These are phyloP conservation scores for Nothophaeocryptopus gaeumannii DNA, from an alignment of 2,329 filamentous ascomycete genomes.

Conservation along the genomic window DNA sequence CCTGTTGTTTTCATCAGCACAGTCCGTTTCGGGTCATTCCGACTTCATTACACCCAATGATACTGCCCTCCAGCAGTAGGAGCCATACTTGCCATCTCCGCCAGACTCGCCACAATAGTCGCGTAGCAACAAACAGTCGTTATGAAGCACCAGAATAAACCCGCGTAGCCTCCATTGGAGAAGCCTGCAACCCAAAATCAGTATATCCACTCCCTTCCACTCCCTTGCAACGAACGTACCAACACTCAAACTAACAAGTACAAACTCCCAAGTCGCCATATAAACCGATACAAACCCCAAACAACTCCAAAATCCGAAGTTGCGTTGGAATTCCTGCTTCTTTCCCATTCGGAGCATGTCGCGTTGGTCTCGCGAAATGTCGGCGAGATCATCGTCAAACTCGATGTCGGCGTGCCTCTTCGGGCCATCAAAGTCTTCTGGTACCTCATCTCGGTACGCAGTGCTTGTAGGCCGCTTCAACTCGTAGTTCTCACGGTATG, in stretches of 20 bases:
- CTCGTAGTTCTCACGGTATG: too few species aligned
- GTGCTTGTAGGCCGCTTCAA: too few species aligned
- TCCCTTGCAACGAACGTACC: too few species aligned
- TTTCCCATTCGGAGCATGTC: constrained; percentile 34
- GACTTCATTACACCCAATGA: constrained; percentile 29
- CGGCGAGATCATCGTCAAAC: too few species aligned
- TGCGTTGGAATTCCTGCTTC: constrained; percentile 30
- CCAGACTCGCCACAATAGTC: constrained; percentile 30
- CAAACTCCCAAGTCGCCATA: constrained; percentile 23
- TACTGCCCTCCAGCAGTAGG: constrained; percentile 33
- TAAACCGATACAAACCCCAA: constrained; percentile 35
- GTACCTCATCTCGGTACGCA: too few species aligned
- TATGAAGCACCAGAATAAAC: constrained; percentile 35
- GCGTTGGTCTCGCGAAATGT: constrained; percentile 3
- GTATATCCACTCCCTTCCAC: too few species aligned
- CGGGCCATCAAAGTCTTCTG: too few species aligned
- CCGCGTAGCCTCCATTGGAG: constrained; percentile 33
- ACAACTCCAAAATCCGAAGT: constrained; percentile 29
- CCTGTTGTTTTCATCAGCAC: constrained; percentile 7
- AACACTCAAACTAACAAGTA: too few species aligned
- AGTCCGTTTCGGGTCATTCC: too few species aligned
- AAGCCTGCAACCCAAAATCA: constrained; percentile 18
- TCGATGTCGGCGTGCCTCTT: too few species aligned
- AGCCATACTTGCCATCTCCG: constrained; percentile 36
- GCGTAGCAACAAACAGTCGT: constrained; percentile 30